Evolutionary conservation across 2,329 filamentous ascomycete genomes (phyloP).

Genomic region (Hymenoscyphus infarciens): DNA sequence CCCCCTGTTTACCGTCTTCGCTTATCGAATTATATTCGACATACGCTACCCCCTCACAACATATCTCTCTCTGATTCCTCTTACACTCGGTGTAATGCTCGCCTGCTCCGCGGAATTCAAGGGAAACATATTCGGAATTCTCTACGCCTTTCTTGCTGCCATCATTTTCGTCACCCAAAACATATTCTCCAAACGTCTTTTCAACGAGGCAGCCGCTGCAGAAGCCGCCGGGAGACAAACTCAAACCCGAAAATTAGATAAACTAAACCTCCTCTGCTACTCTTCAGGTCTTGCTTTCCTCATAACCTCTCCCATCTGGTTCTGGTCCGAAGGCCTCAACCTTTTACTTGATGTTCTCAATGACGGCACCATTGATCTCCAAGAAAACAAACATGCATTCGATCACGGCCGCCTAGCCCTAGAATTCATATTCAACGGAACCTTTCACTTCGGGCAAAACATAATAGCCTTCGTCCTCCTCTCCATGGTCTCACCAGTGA

Average conservation of each 20-base stretch:
- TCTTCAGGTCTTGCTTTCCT: constrained; percentile 92
- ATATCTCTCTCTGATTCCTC: constrained; percentile 83
- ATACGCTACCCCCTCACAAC: constrained; percentile 85
- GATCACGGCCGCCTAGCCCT: constrained; percentile 69
- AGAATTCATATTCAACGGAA: constrained; percentile 97
- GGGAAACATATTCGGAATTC: constrained; percentile 84
- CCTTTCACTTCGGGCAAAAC: constrained; percentile 94
- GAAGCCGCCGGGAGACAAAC: constrained; percentile 67
- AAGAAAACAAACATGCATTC: constrained; percentile 57
- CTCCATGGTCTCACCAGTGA: constrained; percentile 91
- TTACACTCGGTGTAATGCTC: constrained; percentile 92
- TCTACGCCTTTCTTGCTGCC: constrained; percentile 85
- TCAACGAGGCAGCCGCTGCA: constrained; percentile 86
- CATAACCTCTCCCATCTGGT: constrained; percentile 86
- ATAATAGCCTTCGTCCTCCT: constrained; percentile 91
- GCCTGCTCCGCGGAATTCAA: constrained; percentile 90
- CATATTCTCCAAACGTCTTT: constrained; percentile 96
- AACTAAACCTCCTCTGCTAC: constrained; percentile 93
- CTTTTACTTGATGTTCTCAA: constrained; percentile 74
- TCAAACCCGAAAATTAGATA: constrained; percentile 79
- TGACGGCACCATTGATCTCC: constrained; percentile 71
- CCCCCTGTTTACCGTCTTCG: constrained; percentile 89
- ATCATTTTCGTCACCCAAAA: constrained; percentile 97
- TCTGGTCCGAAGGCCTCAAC: constrained; percentile 80
- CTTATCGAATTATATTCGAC: constrained; percentile 84